These are phyloP conservation scores for Didymella glomerata DNA, from an alignment of 2,329 filamentous ascomycete genomes.

Conservation along the genomic window DNA sequence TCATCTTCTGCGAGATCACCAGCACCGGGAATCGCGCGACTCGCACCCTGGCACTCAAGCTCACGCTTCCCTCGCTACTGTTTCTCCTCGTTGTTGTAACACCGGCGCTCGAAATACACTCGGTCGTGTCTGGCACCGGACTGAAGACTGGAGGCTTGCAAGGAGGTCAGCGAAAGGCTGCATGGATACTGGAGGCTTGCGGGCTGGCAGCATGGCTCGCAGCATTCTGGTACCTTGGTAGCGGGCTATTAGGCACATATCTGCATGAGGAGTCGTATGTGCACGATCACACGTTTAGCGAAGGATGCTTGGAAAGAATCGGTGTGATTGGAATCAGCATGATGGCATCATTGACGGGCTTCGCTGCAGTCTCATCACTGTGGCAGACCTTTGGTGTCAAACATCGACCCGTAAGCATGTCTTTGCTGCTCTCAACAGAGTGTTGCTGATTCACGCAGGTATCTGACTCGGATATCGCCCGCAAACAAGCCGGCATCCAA, in stretches of 20 bases:
- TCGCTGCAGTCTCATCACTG: conserved; percentile 85
- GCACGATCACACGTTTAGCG: conserved; percentile 58
- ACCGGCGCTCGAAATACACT: conserved; percentile 80
- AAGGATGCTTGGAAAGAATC: conserved; percentile 70
- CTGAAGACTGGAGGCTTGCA: conserved; percentile 69
- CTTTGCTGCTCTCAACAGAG: neutral
- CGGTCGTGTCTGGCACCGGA: conserved; percentile 64
- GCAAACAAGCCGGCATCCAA: conserved; percentile 80
- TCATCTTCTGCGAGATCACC: conserved; percentile 85
- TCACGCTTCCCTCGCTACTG: conserved; percentile 75
- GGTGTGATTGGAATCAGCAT: conserved; percentile 85
- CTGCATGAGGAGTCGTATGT: conserved; percentile 57
- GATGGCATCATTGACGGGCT: conserved; percentile 88
- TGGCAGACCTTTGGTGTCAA: conserved; percentile 82
- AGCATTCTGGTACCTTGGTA: conserved; percentile 78
- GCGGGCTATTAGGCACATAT: conserved; percentile 65
- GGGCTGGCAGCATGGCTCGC: conserved; percentile 75
- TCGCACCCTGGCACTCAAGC: conserved; percentile 70
- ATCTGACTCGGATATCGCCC: conserved; percentile 75
- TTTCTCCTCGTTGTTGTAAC: conserved; percentile 77
- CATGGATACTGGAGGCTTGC: conserved; percentile 70
- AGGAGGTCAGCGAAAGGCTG: conserved; percentile 65
- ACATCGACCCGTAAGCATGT: conserved; percentile 60
- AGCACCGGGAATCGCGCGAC: conserved; percentile 75
- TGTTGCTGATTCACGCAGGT: conserved; percentile 51